Percentiles rank a stretch among this genome's conserved stretches.
These are phyloP conservation scores for Amesomyces nigricolor DNA, from an alignment of 2,329 filamentous ascomycete genomes.

Conservation along the genomic window DNA sequence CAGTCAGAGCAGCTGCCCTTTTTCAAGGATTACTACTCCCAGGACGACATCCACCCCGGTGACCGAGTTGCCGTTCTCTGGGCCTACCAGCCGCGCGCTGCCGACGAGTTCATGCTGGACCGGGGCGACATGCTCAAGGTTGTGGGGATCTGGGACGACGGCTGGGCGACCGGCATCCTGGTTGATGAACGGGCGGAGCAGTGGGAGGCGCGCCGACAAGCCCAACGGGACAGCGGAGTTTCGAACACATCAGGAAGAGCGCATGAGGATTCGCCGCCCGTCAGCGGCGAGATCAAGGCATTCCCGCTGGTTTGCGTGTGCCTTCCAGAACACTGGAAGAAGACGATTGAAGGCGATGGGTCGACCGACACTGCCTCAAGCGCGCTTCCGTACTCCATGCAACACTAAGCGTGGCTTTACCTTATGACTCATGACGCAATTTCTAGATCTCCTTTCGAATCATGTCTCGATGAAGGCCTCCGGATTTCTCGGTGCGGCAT, in stretches of 20 bases:
- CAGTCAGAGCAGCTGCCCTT: slow-evolving; percentile 93
- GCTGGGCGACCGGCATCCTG: slow-evolving; percentile 92
- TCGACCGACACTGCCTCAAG: slow-evolving; percentile 59
- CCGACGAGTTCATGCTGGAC: slow-evolving; percentile 88
- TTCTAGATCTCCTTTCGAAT: slow-evolving; percentile 26
- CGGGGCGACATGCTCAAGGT: slow-evolving; percentile 97
- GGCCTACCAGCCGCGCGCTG: slow-evolving; percentile 92
- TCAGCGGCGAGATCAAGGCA: slow-evolving; percentile 84
- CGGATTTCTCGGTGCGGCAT: slow-evolving; percentile 25
- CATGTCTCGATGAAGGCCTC: slow-evolving; percentile 30
- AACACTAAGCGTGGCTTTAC: slow-evolving; percentile 22
- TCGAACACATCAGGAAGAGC: slow-evolving; percentile 66
- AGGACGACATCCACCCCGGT: slow-evolving; percentile 88
- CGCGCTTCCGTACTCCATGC: slow-evolving; percentile 29
- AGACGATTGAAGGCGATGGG: slow-evolving; percentile 87
- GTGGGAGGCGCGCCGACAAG: slow-evolving; percentile 70
- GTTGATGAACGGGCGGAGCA: slow-evolving; percentile 80
- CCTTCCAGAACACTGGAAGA: slow-evolving; percentile 90
- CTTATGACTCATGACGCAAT: slow-evolving; percentile 24
- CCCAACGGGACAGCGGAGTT: slow-evolving; percentile 88
- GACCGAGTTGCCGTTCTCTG: slow-evolving; percentile 88
- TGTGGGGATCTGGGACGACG: slow-evolving; percentile 97
- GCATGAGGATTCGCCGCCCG: slow-evolving; percentile 56
- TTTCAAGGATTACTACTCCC: slow-evolving; percentile 98
- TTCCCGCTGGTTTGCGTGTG: slow-evolving; percentile 97